These are phyloP conservation scores for Phaseolus coccineus DNA, from an alignment of 331 rosid species.

Conservation along the genomic window DNA sequence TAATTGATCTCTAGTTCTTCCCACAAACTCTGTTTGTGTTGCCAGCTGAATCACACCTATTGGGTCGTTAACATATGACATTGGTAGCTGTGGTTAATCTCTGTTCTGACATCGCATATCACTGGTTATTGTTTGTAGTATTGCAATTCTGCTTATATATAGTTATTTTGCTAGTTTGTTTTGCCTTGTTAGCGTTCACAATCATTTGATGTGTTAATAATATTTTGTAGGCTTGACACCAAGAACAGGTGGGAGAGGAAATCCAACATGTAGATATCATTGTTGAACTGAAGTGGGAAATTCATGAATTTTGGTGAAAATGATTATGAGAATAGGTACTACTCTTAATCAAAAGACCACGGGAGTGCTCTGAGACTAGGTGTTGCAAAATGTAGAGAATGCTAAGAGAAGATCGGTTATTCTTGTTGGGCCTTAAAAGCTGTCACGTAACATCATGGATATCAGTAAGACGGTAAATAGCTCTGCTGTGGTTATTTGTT, in stretches of 20 bases:
- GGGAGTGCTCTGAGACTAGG: not conserved
- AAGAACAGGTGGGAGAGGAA: constrained; percentile 94
- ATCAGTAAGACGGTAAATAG: not conserved
- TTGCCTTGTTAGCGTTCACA: constrained; percentile 9
- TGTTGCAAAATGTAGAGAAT: constrained; percentile 1
- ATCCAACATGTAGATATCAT: constrained; percentile 76
- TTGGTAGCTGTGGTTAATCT: not conserved
- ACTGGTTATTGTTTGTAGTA: constrained; percentile 13
- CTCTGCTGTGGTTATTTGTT: not conserved
- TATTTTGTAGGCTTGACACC: constrained; percentile 71
- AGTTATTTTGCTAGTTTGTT: not conserved
- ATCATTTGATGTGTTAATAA: constrained; percentile 26
- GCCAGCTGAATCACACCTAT: too few species aligned
- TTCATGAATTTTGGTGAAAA: constrained; percentile 27
- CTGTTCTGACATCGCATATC: not conserved
- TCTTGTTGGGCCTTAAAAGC: constrained; percentile 3
- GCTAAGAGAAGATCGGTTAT: not conserved
- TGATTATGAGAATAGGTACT: constrained; percentile 12
- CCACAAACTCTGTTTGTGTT: too few species aligned
- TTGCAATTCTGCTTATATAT: not conserved
- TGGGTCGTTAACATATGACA: too few species aligned
- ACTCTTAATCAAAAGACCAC: not conserved
- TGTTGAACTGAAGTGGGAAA: constrained; percentile 12
- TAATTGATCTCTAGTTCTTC: too few species aligned
- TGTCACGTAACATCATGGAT: constrained; percentile 16